Evolutionary conservation across 2,329 filamentous ascomycete genomes (phyloP), one percentile per base, ranked within the genome.

Genomic region (Colletotrichum karsti): DNA sequence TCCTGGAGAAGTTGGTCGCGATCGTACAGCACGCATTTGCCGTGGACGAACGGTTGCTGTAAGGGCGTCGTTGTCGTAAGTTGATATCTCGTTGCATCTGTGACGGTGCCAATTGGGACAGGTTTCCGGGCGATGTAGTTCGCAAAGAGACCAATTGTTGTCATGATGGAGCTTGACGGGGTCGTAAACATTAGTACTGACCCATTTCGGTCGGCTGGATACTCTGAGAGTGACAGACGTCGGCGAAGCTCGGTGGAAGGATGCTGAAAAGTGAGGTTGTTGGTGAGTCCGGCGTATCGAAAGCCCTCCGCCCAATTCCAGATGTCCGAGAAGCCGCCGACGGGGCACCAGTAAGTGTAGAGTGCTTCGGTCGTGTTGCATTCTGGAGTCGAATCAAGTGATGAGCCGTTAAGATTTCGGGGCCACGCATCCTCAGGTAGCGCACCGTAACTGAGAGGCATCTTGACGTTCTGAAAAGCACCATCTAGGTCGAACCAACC

Each of bases 31-130:
- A 6, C 15, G 10, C 67, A 69, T n/a, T 35, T 61, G 0, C 33
- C 26, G 13, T 67, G 54, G 2, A 67, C 51, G 15, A 67, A 39
- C 3, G 62, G 66, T 15, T 69, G 62, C 5, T 53, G 48, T 2
- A 65, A 18, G 12, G 24, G 7, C 18, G 5, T 33, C 3, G 42
- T 33, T 2, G 9, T 30, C 5, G 24, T 9, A 0, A 48, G 4
- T 12, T 24, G 10, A 9, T 57, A 30, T 30, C 46, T 24, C 46
- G 15, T 50, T 12, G 8, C 46, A 9, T 7, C 26, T 9, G 35
- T 12, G 10, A 26, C n/a, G 18, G 35, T 41, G 2, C 46, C 46
- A 13, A 50, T 50, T 5, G 24, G 24, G 22, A 50, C 46, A n/a
- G 46, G 24, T 26, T 55, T 41, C 13, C 22, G 3, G n/a, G 20